Evolutionary conservation across 1,284 basidiomycete species (phyloP).

Genomic region (Laetiporus sulphureus): DNA sequence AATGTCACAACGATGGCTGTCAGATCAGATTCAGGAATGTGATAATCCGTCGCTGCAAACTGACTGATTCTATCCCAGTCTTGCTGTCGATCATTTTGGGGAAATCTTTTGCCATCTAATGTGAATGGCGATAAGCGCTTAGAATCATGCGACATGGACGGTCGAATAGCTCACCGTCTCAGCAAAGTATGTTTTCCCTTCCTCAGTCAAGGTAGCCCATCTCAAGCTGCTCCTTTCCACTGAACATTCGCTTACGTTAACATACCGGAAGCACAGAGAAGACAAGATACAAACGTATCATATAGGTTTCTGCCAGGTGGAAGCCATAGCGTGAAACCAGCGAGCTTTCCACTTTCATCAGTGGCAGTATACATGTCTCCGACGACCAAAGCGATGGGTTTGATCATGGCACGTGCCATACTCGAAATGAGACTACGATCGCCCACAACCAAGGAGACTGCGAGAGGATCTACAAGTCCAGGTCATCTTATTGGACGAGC

Average conservation of each 20-base stretch:
- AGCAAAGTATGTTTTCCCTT: slow-evolving; percentile 10
- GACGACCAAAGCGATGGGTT: slow-evolving; percentile 8
- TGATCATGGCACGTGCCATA: slow-evolving; percentile 11
- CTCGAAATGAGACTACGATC: slow-evolving; percentile 8
- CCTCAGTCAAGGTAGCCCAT: slow-evolving; percentile 10
- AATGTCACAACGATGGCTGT: background rate
- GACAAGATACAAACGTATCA: background rate
- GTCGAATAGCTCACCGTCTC: too few species aligned
- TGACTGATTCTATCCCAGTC: slow-evolving; percentile 1
- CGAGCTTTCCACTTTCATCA: slow-evolving; percentile 10
- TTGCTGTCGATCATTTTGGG: slow-evolving; percentile 5
- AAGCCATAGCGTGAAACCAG: slow-evolving; percentile 10
- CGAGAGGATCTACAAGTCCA: slow-evolving; percentile 8
- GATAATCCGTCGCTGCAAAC: background rate
- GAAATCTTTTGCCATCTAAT: slow-evolving; percentile 8
- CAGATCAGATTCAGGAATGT: background rate
- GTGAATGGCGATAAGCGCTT: background rate
- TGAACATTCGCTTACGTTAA: background rate
- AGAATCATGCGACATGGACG: background rate
- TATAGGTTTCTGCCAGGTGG: slow-evolving; percentile 1
- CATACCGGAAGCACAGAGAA: background rate
- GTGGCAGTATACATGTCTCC: slow-evolving; percentile 11
- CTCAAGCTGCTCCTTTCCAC: slow-evolving; percentile 13
- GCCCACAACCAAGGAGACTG: slow-evolving; percentile 13
- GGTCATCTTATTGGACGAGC: background rate